These are phyloP conservation scores for Geotrichum fermentans DNA, from an alignment of 1,139 yeast species.

Conservation along the genomic window DNA sequence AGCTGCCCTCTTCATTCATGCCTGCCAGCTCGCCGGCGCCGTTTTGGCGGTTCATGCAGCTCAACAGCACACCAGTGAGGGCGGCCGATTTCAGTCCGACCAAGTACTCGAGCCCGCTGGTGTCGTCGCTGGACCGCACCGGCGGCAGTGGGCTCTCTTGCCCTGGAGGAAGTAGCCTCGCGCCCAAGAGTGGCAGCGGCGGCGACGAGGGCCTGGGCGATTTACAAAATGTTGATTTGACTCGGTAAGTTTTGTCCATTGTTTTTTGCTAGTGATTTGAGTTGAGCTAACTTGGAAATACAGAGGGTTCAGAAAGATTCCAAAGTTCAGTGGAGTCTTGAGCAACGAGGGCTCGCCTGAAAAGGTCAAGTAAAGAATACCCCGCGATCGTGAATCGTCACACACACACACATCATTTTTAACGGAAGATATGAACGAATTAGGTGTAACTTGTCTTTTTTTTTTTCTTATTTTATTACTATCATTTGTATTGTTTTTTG, in stretches of 20 bases:
- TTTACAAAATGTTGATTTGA: conserved; percentile 45
- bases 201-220: conserved; percentile 39
- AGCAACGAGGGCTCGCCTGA: conserved; percentile 23
- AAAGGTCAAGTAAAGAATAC: conserved; percentile 19
- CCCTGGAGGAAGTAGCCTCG: neutral
- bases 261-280: conserved; percentile 1
- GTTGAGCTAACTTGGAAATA: neutral
- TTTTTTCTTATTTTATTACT: conserved; percentile 1
- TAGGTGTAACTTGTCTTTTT: neutral
- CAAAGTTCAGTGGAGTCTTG: conserved; percentile 12
- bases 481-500: neutral
- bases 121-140: conserved; percentile 20
- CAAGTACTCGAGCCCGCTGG: conserved; percentile 34
- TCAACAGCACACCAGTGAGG: conserved; percentile 38
- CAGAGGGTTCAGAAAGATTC: conserved; percentile 18
- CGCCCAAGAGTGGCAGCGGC: conserved; percentile 15
- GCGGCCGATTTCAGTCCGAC: conserved; percentile 32
- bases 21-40: conserved; percentile 43
- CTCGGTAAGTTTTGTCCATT: conserved; percentile 29
- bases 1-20: conserved; percentile 40
- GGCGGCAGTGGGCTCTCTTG: neutral
- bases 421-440: neutral
- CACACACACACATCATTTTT: neutral
- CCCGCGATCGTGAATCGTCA: neutral
- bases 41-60: conserved; percentile 42